Base-by-base conservation (phyloP, 2,329 filamentous ascomycete species). In the Calonectria pseudoreteaudii region DNA sequence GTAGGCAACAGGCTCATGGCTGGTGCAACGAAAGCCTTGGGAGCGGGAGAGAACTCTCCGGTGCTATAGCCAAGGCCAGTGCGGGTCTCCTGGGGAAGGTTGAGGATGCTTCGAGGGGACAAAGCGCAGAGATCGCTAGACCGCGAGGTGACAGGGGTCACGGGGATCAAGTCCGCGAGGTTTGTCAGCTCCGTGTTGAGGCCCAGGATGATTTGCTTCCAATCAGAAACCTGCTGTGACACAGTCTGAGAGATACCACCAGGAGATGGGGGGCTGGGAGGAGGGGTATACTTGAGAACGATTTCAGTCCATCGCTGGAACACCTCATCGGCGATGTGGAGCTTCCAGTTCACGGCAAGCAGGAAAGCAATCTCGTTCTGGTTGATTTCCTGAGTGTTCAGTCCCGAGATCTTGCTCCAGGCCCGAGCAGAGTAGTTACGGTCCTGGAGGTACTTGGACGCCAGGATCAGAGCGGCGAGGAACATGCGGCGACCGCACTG, bases 351-450 rank as follows among this genome's bases (percentile, higher is more conserved):
- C 75, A 99, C 95, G 58, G 96, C 94, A 74, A 93, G 87, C 60
- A 99, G 90, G 83, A 98, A 99, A 23, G 94, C 93, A 84, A 97
- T 93, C 86, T 99, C 97, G 84, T 98, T 98, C 82, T 95, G 94
- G 86, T 98, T 98, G 85, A 99, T 98, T 86, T 99, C 97, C 71
- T 91, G 88, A 4, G 95, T 96, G 83, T 94, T 95, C 71, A 99
- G 89, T n/a, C 97, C 97, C 23, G 97, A 98, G 80, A 99, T 99
- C 88, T 98, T 98, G 85, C 96, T 98, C 97, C 97, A 99, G 52
- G 97, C 97, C 70, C 96, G 93, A 64, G 97, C 95, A 18, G 97
- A 98, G 86, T 98, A 99, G 86, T 98, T 99, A 79, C 96, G 93
- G 84, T 99, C 97, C 85, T 99, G 97, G 60, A 99, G 88, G 83